Evolutionary conservation across 768 basidiomycete genomes (phyloP), one percentile per base, ranked within the genome.

Genomic region (Naganishia friedmannii): DNA sequence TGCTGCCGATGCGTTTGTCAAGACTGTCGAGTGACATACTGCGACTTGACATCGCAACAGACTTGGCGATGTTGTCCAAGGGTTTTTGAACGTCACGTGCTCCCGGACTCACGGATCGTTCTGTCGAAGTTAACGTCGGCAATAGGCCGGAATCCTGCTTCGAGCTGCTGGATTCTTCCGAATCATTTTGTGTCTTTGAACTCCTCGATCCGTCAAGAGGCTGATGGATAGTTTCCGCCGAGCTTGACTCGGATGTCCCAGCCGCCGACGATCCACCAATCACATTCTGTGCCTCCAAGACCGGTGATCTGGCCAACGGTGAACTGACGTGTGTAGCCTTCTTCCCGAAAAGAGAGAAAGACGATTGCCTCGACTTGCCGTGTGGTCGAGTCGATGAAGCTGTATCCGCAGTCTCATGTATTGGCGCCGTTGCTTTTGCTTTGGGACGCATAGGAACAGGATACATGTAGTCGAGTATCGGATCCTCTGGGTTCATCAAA

Each of bases 261-360:
- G n/a, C 57, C 3, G n/a, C 34, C 57, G 12, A n/a, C 31, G 37
- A 39, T 21, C 3, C 21, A 21, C 39, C 57, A 7, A 58, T 6
- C 5, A 37, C 29, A 23, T 58, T 37, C 34, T 37, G 57, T 5
- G 21, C n/a, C 7, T 58, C 34, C 21, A 58, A 23, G n/a, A 37
- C 13, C 9, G 57, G n/a, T 13, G 57, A 34, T 23, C 57, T 21
- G 19, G 34, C 57, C 57, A 58, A 37, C 1, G 57, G 57, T 39
- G 57, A 58, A 23, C 57, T 58, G 19, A 37, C 29, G 37, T 58
- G 57, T 7, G n/a, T 21, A 2, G 57, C 19, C 15, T 58, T 58
- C 57, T 58, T 58, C 19, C 57, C 57, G n/a, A 58, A 58, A 8
- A 58, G 34, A 17, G 57, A 58, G 57, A 58, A 58, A 39, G 57